Evolutionary conservation across 2,329 filamentous ascomycete species (phyloP).

Genomic region (Coniella lustricola): DNA sequence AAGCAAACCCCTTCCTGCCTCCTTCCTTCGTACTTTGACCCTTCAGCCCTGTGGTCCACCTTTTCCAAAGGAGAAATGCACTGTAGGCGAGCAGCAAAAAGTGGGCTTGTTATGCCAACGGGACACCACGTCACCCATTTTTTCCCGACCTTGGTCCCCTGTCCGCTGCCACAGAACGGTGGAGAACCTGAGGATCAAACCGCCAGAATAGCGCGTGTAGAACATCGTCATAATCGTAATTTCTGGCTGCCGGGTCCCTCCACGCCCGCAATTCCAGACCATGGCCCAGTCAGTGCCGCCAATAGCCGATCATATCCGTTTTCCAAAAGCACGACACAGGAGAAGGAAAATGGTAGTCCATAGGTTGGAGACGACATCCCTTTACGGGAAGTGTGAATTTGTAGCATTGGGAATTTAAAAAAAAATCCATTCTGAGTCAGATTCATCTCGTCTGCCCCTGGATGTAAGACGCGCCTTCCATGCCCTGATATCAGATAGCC

Average conservation of each 20-base stretch:
- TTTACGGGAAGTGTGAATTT: neutral
- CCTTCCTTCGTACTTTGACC: neutral
- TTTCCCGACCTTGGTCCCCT: no score
- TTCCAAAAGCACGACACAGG: neutral
- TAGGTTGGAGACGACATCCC: neutral
- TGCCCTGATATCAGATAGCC: neutral
- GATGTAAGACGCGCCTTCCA: slow-evolving; percentile 1
- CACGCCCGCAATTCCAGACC: neutral
- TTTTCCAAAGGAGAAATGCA: no score
- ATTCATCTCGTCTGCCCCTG: neutral
- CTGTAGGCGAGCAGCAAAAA: no score
- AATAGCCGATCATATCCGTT: neutral
- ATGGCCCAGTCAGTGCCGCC: neutral
- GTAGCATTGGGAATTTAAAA: neutral
- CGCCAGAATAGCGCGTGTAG: neutral
- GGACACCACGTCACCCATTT: neutral
- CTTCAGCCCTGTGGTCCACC: slow-evolving; percentile 5
- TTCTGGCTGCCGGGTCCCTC: neutral
- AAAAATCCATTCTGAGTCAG: neutral
- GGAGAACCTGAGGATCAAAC: no score
- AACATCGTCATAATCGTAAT: neutral
- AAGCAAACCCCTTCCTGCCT: no score
- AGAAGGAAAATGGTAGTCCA: neutral
- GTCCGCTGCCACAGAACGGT: no score
- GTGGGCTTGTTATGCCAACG: no score